phyloP scores from a whole-genome alignment of 192 early-diverging fungal species.

The Mycoemilia scoparia region DNA sequence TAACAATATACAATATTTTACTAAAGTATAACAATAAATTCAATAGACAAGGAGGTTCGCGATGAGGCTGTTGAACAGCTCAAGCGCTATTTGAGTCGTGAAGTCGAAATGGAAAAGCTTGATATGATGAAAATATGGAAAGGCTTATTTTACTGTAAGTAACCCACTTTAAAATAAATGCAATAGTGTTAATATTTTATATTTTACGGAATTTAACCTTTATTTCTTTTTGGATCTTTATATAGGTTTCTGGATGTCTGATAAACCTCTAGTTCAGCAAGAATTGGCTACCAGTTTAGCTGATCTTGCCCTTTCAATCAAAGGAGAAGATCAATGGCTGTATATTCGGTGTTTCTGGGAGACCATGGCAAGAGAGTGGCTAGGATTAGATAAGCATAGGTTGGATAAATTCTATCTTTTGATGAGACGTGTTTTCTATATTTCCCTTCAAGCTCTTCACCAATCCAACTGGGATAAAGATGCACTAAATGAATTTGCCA shows the following conservation, averaged over 20 bases:
- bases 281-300: constrained; percentile 68
- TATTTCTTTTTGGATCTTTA: not conserved
- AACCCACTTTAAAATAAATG: not conserved
- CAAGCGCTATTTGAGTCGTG: constrained; percentile 3
- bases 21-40: no score
- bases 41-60: constrained; percentile 26
- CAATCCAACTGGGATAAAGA: constrained; percentile 16
- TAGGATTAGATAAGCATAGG: constrained; percentile 24
- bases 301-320: constrained; percentile 14
- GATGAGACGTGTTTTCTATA: constrained; percentile 19
- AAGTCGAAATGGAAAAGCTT: constrained; percentile 28
- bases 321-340: constrained; percentile 8
- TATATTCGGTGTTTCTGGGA: constrained; percentile 30
- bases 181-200: not conserved
- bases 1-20: no score
- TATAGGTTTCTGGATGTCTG: constrained; percentile 90
- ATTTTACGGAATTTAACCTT: not conserved
- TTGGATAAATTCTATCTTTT: constrained; percentile 27
- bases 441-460: constrained; percentile 13
- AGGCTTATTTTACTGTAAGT: constrained; percentile 79
- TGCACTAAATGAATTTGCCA: constrained; percentile 8
- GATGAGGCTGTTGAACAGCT: constrained; percentile 15
- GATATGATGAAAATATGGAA: constrained; percentile 79
- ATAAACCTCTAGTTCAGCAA: constrained; percentile 84
- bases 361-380: constrained; percentile 27